Percentiles rank a stretch among this genome's conserved stretches.
Evolutionary conservation across 805 yeast genomes (phyloP).

Genomic region (Metschnikowia chrysomelidarum): DNA sequence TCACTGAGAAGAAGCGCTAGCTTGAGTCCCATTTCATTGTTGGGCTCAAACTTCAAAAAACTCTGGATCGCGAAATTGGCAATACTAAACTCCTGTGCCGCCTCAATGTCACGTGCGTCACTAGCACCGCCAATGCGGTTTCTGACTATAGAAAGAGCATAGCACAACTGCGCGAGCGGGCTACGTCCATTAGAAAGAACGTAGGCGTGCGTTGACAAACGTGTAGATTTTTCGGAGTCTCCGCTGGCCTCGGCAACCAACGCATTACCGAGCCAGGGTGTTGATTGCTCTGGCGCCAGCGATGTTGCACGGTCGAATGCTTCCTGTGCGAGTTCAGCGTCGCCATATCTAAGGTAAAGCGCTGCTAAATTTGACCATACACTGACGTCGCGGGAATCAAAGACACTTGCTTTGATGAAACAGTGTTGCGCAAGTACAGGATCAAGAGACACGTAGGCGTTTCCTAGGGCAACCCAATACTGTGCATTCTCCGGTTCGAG

Average conservation of each 20-base stretch:
- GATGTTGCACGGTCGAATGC: conserved; percentile 76
- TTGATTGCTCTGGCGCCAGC: conserved; percentile 69
- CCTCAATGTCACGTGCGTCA: conserved; percentile 54
- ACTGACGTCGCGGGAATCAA: conserved; percentile 63
- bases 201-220: conserved; percentile 74
- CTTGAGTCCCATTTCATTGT: conserved; percentile 55
- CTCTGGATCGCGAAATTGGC: conserved; percentile 67
- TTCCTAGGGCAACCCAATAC: conserved; percentile 83
- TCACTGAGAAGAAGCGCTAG: conserved; percentile 61
- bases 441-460: conserved; percentile 60
- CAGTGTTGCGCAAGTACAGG: conserved; percentile 89
- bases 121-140: conserved; percentile 41
- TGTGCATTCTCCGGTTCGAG: conserved; percentile 67
- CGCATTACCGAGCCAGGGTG: conserved; percentile 88
- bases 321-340: conserved; percentile 67
- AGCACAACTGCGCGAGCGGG: conserved; percentile 66
- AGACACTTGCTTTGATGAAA: conserved; percentile 73
- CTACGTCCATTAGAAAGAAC: conserved; percentile 72
- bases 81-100: conserved; percentile 62
- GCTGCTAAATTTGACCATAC: conserved; percentile 85
- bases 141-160: conserved; percentile 58
- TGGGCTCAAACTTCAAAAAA: conserved; percentile 60
- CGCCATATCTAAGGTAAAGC: conserved; percentile 66
- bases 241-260: conserved; percentile 54
- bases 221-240: conserved; percentile 47